Percentiles rank a stretch among this genome's conserved stretches.
These are phyloP conservation scores for Naematelia encephala DNA, from an alignment of 768 basidiomycete genomes.

Conservation along the genomic window DNA sequence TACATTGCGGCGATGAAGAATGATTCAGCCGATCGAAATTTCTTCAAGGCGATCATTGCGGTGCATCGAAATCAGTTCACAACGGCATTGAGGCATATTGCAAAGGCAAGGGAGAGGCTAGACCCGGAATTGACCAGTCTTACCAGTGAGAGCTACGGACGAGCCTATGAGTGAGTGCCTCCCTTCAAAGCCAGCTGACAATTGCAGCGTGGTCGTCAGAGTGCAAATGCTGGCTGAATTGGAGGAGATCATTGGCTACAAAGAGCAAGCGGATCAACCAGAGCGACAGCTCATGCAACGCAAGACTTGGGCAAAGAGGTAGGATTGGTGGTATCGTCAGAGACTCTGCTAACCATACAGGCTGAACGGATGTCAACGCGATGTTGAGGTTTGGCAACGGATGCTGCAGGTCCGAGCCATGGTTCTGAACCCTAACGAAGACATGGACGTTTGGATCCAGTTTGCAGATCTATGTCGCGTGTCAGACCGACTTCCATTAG, in stretches of 20 bases:
- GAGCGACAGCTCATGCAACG: conserved; percentile 86
- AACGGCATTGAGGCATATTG: conserved; percentile 83
- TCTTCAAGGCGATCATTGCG: conserved; percentile 91
- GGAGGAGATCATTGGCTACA: conserved; percentile 95
- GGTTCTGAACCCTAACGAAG: conserved; percentile 87
- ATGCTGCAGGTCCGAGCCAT: conserved; percentile 92
- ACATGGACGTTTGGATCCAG: conserved; percentile 97
- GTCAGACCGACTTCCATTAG: conserved; percentile 86
- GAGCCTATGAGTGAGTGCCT: conserved; percentile 79
- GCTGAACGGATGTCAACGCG: conserved; percentile 91
- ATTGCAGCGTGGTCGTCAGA: conserved; percentile 79
- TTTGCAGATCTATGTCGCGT: conserved; percentile 97
- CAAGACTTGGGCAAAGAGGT: conserved; percentile 98
- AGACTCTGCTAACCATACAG: conserved; percentile 53
- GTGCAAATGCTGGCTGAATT: conserved; percentile 98
- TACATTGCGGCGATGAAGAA: conserved; percentile 89
- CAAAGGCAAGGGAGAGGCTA: conserved; percentile 84
- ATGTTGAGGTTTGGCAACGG: conserved; percentile 98
- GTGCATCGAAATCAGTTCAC: conserved; percentile 96
- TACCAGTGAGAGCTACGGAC: conserved; percentile 93
- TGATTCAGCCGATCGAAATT: conserved; percentile 89
- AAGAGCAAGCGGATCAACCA: conserved; percentile 87
- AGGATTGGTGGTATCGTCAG: conserved; percentile 21
- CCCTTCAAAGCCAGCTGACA: background rate
- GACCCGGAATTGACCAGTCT: conserved; percentile 87